Evolutionary conservation across 2,329 filamentous ascomycete species (phyloP), one percentile per base, ranked within the genome.

Genomic region (Dactylellina haptotyla): DNA sequence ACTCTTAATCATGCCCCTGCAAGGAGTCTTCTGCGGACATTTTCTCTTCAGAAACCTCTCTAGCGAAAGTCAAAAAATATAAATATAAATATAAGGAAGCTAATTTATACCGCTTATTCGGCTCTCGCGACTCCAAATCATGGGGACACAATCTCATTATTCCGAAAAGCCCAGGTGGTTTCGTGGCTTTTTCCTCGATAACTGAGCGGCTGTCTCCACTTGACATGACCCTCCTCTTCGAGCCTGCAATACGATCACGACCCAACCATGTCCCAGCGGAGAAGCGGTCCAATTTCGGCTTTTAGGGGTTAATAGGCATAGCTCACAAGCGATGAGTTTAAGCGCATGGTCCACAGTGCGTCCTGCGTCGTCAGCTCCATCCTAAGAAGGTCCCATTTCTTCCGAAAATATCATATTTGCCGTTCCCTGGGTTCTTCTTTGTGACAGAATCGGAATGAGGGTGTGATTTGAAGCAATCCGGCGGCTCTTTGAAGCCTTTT

Each of bases 201-300:
- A 18, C 18, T 50, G 18, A 50, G 39, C 32, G 41, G 25, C 26
- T 1, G 14, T 63, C 45, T 14, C 34, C 37, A 59, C 43, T 59
- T 59, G 58, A 63, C 41, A 62, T 63, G 48, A 70, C 43, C 5
- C 25, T 39, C 26, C 16, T 28, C 14, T 4, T n/a, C 54, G 41
- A 58, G 25, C n/a, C 16, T 10, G n/a, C n/a, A 18, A 69, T 43
- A 69, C 37, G 43, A 10, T 25, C 34, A 37, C 23, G 58, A n/a
- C 66, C 59, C 59, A 65, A 59, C 67, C 67, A 64, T 72, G 67
- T 65, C 64, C 64, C 67, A 61, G 62, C 45, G 43, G 56, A 58
- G 34, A 71, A 58, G 59, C 67, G 59, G 59, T 45, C 59, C 65
- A 72, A 72, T 72, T 72, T 72, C 67, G 59, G 59, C 39, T 45